Base-by-base conservation (phyloP, 768 basidiomycete genomes). In the Tremella fuciformis region DNA sequence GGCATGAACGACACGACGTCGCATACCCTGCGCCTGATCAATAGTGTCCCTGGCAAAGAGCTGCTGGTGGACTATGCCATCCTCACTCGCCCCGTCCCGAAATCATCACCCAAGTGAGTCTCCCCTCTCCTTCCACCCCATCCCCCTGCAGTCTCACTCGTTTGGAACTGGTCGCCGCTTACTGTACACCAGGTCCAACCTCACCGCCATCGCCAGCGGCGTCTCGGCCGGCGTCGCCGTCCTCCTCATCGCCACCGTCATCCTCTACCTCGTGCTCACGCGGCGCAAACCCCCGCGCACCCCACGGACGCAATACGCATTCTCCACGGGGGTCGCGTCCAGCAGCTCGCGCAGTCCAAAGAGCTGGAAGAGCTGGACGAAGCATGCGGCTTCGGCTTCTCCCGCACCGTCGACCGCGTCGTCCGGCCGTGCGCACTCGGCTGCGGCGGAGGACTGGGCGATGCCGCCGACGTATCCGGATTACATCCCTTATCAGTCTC, bases 401-500 rank as follows among this genome's bases (percentile, higher is more conserved):
- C 21, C 24, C 18, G 8, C 57, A 26, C 13, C 24, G 6, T 50
- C 53, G 19, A 46, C 52, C 13, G 24, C 50, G 1, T 42, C 42
- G 15, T 60, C 16, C 53, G 49, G 26, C 8, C 49, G 34, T 11
- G 25, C 40, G n/a, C 6, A 8, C 4, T 50, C 49, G 49, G n/a
- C n/a, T n/a, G n/a, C n/a, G n/a, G n/a, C n/a, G n/a, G n/a, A n/a
- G n/a, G 42, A n/a, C 42, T 46, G 22, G n/a, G 42, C 60, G 2
- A 48, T 57, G 1, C 53, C 60, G 18, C 64, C 60, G 2, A 37
- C 53, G 11, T 52, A 61, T 42, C 56, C 60, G 1, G 66, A 67
- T 18, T 67, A 61, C 51, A 58, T 67, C 26, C 66, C 66, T 15
- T 67, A 67, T 49, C 53, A 29, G 13, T 59, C 60, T 16, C 63